A percentile compares a stretch with the other conserved stretches of the same genome.
Conservation (phyloP, 768 basidiomycete species). For the Phlebiopsis gigantea region DNA sequence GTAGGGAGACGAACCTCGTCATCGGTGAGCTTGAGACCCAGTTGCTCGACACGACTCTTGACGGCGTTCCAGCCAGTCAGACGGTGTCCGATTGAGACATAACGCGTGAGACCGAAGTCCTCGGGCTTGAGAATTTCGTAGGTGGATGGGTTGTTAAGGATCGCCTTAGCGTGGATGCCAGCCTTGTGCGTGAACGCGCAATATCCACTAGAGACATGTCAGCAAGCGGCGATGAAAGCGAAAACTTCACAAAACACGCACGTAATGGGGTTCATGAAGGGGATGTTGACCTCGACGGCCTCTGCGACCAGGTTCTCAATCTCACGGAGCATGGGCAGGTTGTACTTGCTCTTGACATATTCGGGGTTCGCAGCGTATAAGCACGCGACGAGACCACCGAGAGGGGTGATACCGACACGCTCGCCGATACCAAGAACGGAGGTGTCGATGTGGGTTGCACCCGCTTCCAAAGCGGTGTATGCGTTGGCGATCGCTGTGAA, state of each 20-base stretch:
- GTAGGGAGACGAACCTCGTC: constrained; percentile 55
- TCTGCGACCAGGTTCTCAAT: constrained; percentile 99
- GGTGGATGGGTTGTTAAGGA: constrained; percentile 97
- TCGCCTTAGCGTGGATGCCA: constrained; percentile 99
- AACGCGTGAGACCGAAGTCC: constrained; percentile 96
- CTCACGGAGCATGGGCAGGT: constrained; percentile 94
- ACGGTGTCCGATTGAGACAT: constrained; percentile 96
- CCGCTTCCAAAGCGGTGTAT: constrained; percentile 96
- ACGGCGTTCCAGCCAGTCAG: constrained; percentile 99
- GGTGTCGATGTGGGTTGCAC: constrained; percentile 98
- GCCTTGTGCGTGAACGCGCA: constrained; percentile 99
- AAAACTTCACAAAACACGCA: constrained; percentile 31
- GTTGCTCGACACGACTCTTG: constrained; percentile 98
- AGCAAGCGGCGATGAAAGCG: neutral
- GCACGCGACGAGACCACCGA: constrained; percentile 95
- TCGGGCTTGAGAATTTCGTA: constrained; percentile 99
- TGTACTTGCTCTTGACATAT: constrained; percentile 99
- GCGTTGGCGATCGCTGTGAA: constrained; percentile 90
- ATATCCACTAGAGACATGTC: constrained; percentile 65
- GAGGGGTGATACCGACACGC: constrained; percentile 97
- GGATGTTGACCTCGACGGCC: constrained; percentile 96
- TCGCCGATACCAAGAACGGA: constrained; percentile 98
- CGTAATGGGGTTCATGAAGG: constrained; percentile 96
- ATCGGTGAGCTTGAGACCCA: constrained; percentile 84
- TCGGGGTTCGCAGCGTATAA: constrained; percentile 96